These are phyloP conservation scores for Solanum raphanifolium DNA, from an alignment of 257 asterid genomes.

Conservation along the genomic window DNA sequence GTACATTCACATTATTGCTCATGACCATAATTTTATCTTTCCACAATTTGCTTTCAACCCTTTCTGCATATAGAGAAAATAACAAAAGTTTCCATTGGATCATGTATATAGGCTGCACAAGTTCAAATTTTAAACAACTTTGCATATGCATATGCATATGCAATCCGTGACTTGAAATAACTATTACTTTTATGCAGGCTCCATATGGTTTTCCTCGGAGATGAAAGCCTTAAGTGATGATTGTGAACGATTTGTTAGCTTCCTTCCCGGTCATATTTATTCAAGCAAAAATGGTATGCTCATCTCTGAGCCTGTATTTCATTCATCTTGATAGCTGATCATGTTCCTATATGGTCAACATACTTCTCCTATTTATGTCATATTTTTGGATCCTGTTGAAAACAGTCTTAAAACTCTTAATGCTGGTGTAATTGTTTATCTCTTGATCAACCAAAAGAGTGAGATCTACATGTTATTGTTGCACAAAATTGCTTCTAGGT, in stretches of 20 bases:
- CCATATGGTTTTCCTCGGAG: slow-evolving; percentile 97
- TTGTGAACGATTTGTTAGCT: slow-evolving; percentile 81
- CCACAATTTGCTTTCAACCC: background rate
- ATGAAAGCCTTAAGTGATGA: slow-evolving; percentile 99
- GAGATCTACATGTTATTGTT: background rate
- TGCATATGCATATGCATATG: background rate
- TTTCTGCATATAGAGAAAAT: background rate
- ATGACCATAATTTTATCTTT: background rate
- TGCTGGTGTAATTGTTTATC: background rate
- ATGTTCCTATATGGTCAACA: background rate
- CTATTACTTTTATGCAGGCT: slow-evolving; percentile 51
- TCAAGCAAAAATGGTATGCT: slow-evolving; percentile 84
- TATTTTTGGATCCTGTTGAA: background rate
- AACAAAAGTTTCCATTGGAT: background rate
- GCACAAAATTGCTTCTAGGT: background rate
- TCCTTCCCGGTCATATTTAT: slow-evolving; percentile 93
- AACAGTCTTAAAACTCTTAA: background rate
- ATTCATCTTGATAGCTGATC: background rate
- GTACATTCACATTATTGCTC: background rate
- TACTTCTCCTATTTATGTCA: background rate
- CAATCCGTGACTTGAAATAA: background rate
- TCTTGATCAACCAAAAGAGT: background rate
- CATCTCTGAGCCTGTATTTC: background rate
- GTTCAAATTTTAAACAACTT: background rate
- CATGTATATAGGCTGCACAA: background rate